Evolutionary conservation across 441 rosid genomes (phyloP), one percentile per base, ranked within the genome.

Genomic region (Erodium trifolium): DNA sequence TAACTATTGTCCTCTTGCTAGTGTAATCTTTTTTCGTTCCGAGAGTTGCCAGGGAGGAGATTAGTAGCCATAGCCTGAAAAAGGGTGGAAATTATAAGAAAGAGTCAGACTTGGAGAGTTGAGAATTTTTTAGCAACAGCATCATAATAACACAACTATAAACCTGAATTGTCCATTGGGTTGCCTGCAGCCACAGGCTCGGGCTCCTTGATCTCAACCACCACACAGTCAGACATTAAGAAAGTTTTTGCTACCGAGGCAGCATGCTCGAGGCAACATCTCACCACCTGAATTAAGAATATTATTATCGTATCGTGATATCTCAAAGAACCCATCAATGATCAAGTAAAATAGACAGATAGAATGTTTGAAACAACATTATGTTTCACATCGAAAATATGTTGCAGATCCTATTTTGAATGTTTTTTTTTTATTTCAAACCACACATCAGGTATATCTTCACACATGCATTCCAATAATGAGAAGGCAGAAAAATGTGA

Each of bases 141-240:
- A 37, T 16, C 55, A 12, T 47, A 47, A 47, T n/a, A 47, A 47
- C 55, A 47, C n/a, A 12, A 5, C 55, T 47, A 47, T 5, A 47
- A 47, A 47, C 55, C 55, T 47, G 55, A 47, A 13, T 47, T 47
- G 55, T 47, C 55, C 55, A 47, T 47, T 47, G 55, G 55, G 55
- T 13, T 47, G 55, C 27, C 27, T 23, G 55, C 55, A 47, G 4
- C 55, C n/a, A n/a, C 55, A 2, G 55, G 14, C 55, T 47, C 55
- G 4, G 55, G 55, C 55, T 47, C 55, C 27, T 23, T 23, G 27
- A 23, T 23, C 27, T 23, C 27, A 23, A 23, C 27, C 27, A 23
- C 27, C 27, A 23, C 27, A 23, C 27, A 23, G 27, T 23, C 27
- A 0, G 27, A 23, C 27, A 23, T 23, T 2, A 23, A 2, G 27